Evolutionary conservation across 2,329 filamentous ascomycete genomes (phyloP), one percentile per base, ranked within the genome.

Genomic region (Seiridium cupressi): DNA sequence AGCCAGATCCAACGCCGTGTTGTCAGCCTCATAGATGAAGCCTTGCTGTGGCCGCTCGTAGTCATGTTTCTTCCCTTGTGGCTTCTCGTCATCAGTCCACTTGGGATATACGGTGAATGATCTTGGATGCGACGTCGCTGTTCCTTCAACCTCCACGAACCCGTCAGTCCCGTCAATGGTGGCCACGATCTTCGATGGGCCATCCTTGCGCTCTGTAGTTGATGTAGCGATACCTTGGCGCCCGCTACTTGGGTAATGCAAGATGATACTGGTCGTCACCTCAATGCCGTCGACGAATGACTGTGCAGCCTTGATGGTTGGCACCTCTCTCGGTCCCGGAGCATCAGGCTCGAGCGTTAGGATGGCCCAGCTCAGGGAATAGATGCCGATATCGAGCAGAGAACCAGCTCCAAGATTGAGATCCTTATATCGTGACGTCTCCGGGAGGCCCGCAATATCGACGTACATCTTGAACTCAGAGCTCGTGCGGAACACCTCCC

Each of bases 11-110:
- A 72, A 51, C 0, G 79, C 79, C 4, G 76, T 75, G 0, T 73
- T 72, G 60, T 81, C 78, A 3, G 77, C 77, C 63, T 83, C 80
- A 68, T 69, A 82, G 67, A 71, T 77, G 58, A 79, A 81, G 0
- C 75, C 78, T 38, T 68, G 67, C 0, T 73, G 74, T 0, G 70
- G 69, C 11, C 69, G 69, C 34, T 73, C 69, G 56, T 79, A 78
- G 1, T 75, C 69, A 44, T 73, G 74, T 38, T 68, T 73, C 66
- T 75, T 71, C 7, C 62, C 46, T 54, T 61, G 58, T 2, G 63
- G 61, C 47, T 69, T 65, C 26, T 68, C 66, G 13, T 70, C 65
- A 4, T 64, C 65, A 9, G 66, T 63, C 34, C 67, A 67, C 3
- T 69, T 66, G 4, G 67, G 67, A 34, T 73, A 69, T 3, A 79